Base-by-base conservation (phyloP, 2,329 filamentous ascomycete genomes). In the Thielaviopsis cerberus region DNA sequence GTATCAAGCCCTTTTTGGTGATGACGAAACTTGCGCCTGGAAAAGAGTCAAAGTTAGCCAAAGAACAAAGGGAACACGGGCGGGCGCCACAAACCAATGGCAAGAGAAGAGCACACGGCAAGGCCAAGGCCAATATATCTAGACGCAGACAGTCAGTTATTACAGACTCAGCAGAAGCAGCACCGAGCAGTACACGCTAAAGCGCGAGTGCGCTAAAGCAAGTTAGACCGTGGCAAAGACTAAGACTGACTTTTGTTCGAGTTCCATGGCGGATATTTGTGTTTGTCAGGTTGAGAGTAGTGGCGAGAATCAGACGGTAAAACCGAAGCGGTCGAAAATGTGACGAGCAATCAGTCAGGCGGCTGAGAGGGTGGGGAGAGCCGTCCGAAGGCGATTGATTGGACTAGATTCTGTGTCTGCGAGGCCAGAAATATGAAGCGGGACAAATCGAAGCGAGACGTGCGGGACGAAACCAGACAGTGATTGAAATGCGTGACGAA, bases 1-100 rank as follows among this genome's bases (percentile, higher is more conserved):
- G 86, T 70, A 90, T 88, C 64, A 98, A 78, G 63, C 91, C 91
- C 85, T 96, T 97, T 74, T 98, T 98, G 53, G 94, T 98, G 67
- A 98, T 96, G 64, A 98, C 91, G 71, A 98, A 98, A 78, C 90
- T 95, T 55, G 88, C 89, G 67, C 89, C 88, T 92, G 65, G 51
- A 60, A 48, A 57, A 55, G 51, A 15, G 45, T 20, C 15, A 27
- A 22, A 27, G 20, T 50, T 55, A 54, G 54, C 15, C 26, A 51
- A 57, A 53, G 59, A 58, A 63, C 63, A 68, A 55, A 68, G 64
- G 54, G 51, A 26, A 51, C 4, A 57, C 51, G 50, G 24, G 53
- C 15, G 55, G 58, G 26, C 20, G 25, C 41, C 26, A 69, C 76
- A 65, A 78, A 86, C 85, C 85, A 72, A 89, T 89, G 63, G 83